Conservation (phyloP, 2,329 filamentous ascomycete genomes). For the Tolypocladium endophyticum region DNA sequence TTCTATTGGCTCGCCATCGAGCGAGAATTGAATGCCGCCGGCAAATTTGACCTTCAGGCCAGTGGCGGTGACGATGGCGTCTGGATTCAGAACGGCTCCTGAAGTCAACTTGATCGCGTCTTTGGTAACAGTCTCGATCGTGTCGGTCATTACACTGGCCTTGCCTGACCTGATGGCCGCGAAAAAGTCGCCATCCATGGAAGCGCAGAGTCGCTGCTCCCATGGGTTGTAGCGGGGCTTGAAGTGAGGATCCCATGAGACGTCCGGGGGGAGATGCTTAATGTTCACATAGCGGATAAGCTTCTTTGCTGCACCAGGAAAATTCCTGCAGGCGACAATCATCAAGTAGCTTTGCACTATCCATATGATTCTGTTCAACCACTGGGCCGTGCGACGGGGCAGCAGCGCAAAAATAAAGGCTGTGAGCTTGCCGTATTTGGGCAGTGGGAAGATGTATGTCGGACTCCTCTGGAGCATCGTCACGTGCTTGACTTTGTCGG, state of each 20-base stretch:
- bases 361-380: constrained; percentile 36
- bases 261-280: constrained; percentile 34
- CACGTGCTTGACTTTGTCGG: constrained; percentile 44
- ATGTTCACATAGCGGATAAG: constrained; percentile 30
- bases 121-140: constrained; percentile 33
- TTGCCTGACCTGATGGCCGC: constrained; percentile 25
- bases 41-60: constrained; percentile 47
- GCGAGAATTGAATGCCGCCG: constrained; percentile 36
- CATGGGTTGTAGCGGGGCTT: constrained; percentile 45
- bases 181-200: constrained; percentile 34
- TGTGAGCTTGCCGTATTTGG: constrained; percentile 27
- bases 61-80: constrained; percentile 56
- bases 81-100: constrained; percentile 37
- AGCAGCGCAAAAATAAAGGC: constrained; percentile 27
- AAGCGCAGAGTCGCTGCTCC: constrained; percentile 60
- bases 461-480: constrained; percentile 64
- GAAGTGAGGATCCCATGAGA: constrained; percentile 43
- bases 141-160: constrained; percentile 31
- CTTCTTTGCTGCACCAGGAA: constrained; percentile 32
- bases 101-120: constrained; percentile 31
- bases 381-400: constrained; percentile 29
- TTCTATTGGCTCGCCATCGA: constrained; percentile 38
- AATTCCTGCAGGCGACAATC: constrained; percentile 36
- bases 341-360: constrained; percentile 29
- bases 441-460: constrained; percentile 45